Percentiles rank a stretch among this genome's conserved stretches.
Conservation (phyloP, 352 stramenopile genomes). For the Thalassiosira allenii region DNA sequence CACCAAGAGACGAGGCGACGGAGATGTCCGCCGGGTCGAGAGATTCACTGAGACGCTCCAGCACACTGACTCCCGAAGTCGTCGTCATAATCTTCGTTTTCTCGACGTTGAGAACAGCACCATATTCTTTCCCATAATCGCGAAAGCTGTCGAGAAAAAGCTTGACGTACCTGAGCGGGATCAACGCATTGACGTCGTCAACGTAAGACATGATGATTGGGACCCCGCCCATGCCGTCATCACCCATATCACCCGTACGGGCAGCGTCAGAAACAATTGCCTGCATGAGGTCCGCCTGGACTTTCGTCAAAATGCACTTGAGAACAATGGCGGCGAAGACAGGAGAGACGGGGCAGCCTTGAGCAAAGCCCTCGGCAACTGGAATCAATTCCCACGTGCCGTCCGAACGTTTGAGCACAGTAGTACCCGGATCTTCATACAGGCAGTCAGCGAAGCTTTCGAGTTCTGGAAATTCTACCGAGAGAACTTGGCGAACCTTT, state of each 20-base stretch:
- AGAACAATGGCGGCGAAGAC: constrained; percentile 23
- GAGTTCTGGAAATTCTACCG: constrained; percentile 10
- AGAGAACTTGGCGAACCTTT: constrained; percentile 20
- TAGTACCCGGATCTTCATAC: background rate
- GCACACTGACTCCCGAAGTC: background rate
- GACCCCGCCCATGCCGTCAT: constrained; percentile 5
- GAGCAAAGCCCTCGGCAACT: constrained; percentile 29
- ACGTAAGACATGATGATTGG: constrained; percentile 23
- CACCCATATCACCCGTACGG: background rate
- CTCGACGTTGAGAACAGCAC: constrained; percentile 19
- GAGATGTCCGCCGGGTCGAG: background rate
- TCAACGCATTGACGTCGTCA: constrained; percentile 17
- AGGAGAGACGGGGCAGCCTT: constrained; percentile 37
- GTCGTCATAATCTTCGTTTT: constrained; percentile 36
- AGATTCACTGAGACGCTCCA: background rate
- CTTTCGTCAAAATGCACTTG: constrained; percentile 1
- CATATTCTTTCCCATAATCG: constrained; percentile 3
- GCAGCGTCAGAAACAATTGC: background rate
- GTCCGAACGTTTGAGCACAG: background rate
- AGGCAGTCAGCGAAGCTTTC: background rate
- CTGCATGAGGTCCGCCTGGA: constrained; percentile 2
- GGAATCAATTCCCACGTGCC: constrained; percentile 2
- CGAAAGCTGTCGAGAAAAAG: constrained; percentile 11
- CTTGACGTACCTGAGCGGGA: constrained; percentile 22
- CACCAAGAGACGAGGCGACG: background rate